Conservation (phyloP, 495 filamentous ascomycete genomes). For the Aspergillus coremiiformis region DNA sequence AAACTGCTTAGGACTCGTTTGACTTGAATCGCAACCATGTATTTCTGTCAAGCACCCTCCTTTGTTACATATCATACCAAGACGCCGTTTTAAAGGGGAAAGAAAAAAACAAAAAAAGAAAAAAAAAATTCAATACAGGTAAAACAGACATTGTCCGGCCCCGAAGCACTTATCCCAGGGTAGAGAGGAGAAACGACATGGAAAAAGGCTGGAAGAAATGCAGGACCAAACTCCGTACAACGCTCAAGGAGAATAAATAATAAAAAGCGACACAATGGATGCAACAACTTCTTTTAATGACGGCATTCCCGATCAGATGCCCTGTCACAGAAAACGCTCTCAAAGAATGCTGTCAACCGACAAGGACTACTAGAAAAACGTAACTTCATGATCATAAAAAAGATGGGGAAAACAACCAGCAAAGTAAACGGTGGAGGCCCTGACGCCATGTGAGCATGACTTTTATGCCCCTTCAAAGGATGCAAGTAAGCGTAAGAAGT, state of each 20-base stretch:
- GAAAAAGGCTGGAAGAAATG: background rate
- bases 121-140: background rate
- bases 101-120: background rate
- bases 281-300: background rate
- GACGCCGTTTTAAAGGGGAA: background rate
- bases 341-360: background rate
- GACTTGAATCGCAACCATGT: background rate
- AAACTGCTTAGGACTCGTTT: background rate
- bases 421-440: too few species aligned
- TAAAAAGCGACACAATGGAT: background rate
- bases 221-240: background rate
- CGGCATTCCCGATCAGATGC: background rate
- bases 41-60: background rate
- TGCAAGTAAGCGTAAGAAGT: slow-evolving; percentile 1
- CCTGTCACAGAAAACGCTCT: background rate
- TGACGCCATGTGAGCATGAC: background rate
- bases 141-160: background rate
- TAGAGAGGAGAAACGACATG: background rate
- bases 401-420: background rate
- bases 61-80: background rate
- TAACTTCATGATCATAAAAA: slow-evolving; percentile 3
- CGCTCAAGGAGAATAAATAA: background rate
- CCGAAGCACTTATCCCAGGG: background rate
- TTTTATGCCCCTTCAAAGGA: background rate
- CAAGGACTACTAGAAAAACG: background rate